phyloP scores from a whole-genome alignment of 805 yeast species.

The Kodamaea hsintzibuensis region DNA sequence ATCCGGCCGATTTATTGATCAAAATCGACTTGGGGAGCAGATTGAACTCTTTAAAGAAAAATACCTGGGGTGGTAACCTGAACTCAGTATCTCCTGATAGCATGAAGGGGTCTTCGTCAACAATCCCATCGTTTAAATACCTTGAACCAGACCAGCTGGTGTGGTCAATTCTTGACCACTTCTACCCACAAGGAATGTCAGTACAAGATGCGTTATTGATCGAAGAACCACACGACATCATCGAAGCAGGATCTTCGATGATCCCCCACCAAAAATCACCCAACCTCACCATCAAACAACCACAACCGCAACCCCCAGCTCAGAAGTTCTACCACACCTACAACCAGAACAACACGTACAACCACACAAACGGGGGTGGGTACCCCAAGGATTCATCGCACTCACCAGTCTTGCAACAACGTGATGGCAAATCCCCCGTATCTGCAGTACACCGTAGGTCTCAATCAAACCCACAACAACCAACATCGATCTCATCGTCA shows the following conservation, averaged over 20 bases:
- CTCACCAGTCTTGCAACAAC: slow-evolving; percentile 4
- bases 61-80: neutral
- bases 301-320: slow-evolving; percentile 9
- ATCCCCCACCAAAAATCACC: neutral
- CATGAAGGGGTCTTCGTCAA: slow-evolving; percentile 7
- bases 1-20: slow-evolving; percentile 66
- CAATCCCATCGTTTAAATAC: slow-evolving; percentile 3
- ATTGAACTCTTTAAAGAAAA: slow-evolving; percentile 6
- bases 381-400: slow-evolving; percentile 3
- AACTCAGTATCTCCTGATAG: slow-evolving; percentile 16
- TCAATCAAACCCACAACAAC: slow-evolving; percentile 33
- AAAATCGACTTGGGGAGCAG: slow-evolving; percentile 25
- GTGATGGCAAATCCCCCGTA: slow-evolving; percentile 7
- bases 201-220: slow-evolving; percentile 65
- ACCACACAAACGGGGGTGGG: neutral
- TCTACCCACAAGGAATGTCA: slow-evolving; percentile 67
- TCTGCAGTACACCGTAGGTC: slow-evolving; percentile 30
- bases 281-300: slow-evolving; percentile 10
- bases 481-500: slow-evolving; percentile 17
- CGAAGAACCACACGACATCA: slow-evolving; percentile 37
- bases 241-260: slow-evolving; percentile 8
- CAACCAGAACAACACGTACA: neutral
- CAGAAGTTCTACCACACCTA: slow-evolving; percentile 3
- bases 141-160: slow-evolving; percentile 65
- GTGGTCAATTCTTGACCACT: slow-evolving; percentile 56